phyloP scores from a whole-genome alignment of 495 filamentous ascomycete genomes.

The Penicillium chermesinum region DNA sequence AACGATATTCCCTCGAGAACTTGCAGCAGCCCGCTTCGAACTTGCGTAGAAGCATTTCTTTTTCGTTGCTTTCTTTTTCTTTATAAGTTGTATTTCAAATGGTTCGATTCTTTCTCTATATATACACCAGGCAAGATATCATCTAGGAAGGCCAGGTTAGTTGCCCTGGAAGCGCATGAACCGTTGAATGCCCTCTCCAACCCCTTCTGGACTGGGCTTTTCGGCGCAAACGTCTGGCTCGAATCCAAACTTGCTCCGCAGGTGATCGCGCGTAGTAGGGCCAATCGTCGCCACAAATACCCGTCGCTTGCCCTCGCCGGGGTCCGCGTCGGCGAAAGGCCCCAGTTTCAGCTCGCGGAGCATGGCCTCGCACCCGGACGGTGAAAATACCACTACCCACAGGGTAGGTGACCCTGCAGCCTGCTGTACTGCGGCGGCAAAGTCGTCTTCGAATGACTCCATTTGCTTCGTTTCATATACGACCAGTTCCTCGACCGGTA shows the following conservation, averaged over 20 bases:
- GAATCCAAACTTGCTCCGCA: constrained; percentile 61
- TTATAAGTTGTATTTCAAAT: too few relatives aligned
- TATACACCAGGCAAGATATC: background rate
- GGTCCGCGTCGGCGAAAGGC: constrained; percentile 7
- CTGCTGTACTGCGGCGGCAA: constrained; percentile 33
- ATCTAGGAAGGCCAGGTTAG: background rate
- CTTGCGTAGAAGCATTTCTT: too few relatives aligned
- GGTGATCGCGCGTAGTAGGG: constrained; percentile 79
- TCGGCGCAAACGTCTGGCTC: constrained; percentile 77
- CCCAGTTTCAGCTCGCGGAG: constrained; percentile 53
- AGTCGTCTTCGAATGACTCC: constrained; percentile 64
- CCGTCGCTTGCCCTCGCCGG: constrained; percentile 12
- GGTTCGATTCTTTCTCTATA: background rate
- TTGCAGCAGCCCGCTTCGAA: background rate
- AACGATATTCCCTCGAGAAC: background rate
- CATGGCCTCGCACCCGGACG: constrained; percentile 81
- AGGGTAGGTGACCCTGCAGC: constrained; percentile 21
- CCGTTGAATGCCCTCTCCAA: constrained; percentile 60
- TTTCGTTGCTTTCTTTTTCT: too few relatives aligned
- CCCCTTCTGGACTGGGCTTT: constrained; percentile 76
- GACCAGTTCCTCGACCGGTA: constrained; percentile 68
- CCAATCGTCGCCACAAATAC: constrained; percentile 82
- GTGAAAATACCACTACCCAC: constrained; percentile 94
- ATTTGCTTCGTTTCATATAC: constrained; percentile 84
- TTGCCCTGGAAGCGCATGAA: constrained; percentile 37